Base-by-base conservation (phyloP, 2,329 filamentous ascomycete genomes). In the Penicillium hesseltinei region DNA sequence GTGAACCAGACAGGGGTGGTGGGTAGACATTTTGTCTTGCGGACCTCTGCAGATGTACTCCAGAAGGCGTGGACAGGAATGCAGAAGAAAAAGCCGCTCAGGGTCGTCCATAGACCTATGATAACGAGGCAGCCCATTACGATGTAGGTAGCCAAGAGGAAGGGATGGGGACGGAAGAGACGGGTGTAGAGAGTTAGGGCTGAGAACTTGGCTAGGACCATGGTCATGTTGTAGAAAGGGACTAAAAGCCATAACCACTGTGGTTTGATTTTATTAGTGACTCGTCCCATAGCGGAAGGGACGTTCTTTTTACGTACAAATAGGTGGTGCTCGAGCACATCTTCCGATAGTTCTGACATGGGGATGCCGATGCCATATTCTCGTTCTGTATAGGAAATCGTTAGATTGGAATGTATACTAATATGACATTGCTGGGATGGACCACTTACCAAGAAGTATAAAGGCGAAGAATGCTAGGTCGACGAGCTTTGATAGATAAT, bases 201-300 rank as follows among this genome's bases (percentile, higher is more conserved):
- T 5, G 73, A 75, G 15, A 70, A 43, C 48, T 75, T 75, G 53
- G 70, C 60, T 2, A 75, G 48, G 36, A 68, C 62, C 5, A 75
- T 57, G 6, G 64, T 59, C 21, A 71, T 51, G 43, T 74, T 75
- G 61, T 75, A 75, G 33, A 73, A 63, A 13, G 72, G 69, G n/a
- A 74, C 56, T 1, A 70, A 67, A n/a, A 69, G 52, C 64, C 66
- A 73, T 29, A 73, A 63, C 21, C 63, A 66, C 70, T 73, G 29
- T 23, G 13, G 1, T 7, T 6, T 1, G n/a, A 1, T 4, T 46
- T 36, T 13, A 59, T 38, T 29, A 39, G 27, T 21, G 23, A 5
- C 8, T 23, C 40, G 21, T 27, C 9, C 15, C 27, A 27, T 4
- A 3, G 1, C n/a, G 7, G 17, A 5, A n/a, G n/a, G n/a, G 38